Percentiles rank a stretch among this genome's conserved stretches.
phyloP scores from a whole-genome alignment of 495 filamentous ascomycete species.

The Paragyromitra xinjiangensis region DNA sequence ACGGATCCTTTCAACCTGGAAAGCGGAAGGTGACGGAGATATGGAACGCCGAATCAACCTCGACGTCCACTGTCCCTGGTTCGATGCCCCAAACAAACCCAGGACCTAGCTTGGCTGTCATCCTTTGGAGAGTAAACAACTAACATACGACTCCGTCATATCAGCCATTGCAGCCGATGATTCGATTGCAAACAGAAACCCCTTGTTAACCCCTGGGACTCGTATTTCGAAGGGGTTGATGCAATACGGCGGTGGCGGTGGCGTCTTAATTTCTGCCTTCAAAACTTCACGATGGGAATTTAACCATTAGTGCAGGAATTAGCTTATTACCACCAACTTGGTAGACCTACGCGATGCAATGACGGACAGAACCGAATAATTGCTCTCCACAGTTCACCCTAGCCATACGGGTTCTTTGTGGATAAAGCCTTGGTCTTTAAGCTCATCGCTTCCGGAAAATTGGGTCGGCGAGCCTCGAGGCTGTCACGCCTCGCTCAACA shows the following conservation, averaged over 20 bases:
- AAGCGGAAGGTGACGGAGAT: background rate
- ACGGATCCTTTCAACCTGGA: background rate
- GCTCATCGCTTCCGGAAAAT: slow-evolving; percentile 23
- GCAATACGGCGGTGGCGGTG: background rate
- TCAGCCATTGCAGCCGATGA: background rate
- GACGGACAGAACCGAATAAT: background rate
- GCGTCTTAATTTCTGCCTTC: background rate
- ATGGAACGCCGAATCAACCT: background rate
- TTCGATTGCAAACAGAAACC: slow-evolving; percentile 13
- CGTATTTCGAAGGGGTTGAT: background rate
- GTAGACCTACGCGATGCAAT: slow-evolving; percentile 10
- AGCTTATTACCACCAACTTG: slow-evolving; percentile 2
- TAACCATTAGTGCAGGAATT: slow-evolving; percentile 12
- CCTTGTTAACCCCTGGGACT: background rate
- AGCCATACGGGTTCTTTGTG: background rate
- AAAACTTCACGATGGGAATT: slow-evolving; percentile 8
- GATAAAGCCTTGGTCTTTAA: slow-evolving; percentile 9
- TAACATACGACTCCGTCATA: slow-evolving; percentile 1
- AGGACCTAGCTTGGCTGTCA: slow-evolving; percentile 8
- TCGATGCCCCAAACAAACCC: background rate
- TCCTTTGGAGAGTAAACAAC: background rate
- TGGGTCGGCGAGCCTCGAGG: background rate
- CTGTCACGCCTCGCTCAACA: background rate
- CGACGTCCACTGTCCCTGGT: background rate
- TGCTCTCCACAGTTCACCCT: background rate